phyloP scores from a whole-genome alignment of 2,329 filamentous ascomycete species.

The Penicillium carneum region DNA sequence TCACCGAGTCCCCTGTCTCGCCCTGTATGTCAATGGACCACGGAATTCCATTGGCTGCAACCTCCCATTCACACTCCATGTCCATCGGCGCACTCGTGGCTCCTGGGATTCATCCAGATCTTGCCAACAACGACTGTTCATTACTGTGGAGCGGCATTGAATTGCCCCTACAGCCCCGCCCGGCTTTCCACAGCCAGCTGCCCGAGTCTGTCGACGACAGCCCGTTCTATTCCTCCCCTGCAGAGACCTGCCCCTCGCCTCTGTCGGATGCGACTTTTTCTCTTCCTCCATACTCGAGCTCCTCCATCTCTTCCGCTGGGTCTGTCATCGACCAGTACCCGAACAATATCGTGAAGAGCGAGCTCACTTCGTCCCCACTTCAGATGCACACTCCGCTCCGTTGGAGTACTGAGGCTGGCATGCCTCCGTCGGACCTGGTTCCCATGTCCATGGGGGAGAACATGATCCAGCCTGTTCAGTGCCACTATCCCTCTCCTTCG shows the following conservation, averaged over 20 bases:
- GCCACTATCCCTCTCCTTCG: conserved; percentile 37
- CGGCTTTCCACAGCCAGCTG: conserved; percentile 43
- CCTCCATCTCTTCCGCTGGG: conserved; percentile 45
- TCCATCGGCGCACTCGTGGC: conserved; percentile 48
- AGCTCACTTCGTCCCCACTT: conserved; percentile 46
- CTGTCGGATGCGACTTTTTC: conserved; percentile 48
- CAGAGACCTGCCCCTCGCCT: conserved; percentile 55
- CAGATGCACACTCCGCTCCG: conserved; percentile 43
- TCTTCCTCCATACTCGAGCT: conserved; percentile 41
- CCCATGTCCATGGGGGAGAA: conserved; percentile 46
- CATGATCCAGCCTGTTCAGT: conserved; percentile 44
- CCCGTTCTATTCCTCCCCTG: conserved; percentile 53
- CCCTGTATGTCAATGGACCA: conserved; percentile 35
- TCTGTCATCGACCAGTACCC: conserved; percentile 47
- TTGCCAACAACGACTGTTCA: conserved; percentile 42
- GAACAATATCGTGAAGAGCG: conserved; percentile 43
- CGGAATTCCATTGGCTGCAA: conserved; percentile 36
- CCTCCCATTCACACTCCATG: conserved; percentile 45
- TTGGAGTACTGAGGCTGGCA: conserved; percentile 44
- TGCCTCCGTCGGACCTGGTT: conserved; percentile 45
- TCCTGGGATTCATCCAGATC: conserved; percentile 44
- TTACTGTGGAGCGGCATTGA: conserved; percentile 50
- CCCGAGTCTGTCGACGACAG: conserved; percentile 50
- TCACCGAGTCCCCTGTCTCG: conserved; percentile 34
- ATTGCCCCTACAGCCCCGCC: conserved; percentile 41